Base-by-base conservation (phyloP, 176 grass and related monocot species). In the Cenchrus fungigraminus region DNA sequence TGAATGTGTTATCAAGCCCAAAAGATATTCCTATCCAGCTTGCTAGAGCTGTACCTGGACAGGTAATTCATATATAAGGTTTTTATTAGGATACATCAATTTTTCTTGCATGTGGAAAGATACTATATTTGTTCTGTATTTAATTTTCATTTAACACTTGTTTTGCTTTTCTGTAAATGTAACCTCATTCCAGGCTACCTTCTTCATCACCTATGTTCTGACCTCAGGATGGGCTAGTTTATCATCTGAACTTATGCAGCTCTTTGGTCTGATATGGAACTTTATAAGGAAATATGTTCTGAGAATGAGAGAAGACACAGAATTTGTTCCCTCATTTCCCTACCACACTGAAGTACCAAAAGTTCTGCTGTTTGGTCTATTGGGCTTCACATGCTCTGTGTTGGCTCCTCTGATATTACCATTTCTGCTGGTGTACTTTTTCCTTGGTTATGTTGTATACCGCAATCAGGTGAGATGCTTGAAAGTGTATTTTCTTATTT, bases 211-310 rank as follows among this genome's bases (percentile, higher is more conserved):
- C 37, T 99, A 99, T 82, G 93, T 99, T 84, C 83, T 96, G 87
- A 99, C 97, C 8, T 99, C 94, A 40, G 97, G 97, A 81, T 99
- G 97, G 97, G 97, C 97, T 71, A 96, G 97, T 89, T 92, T 96
- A 59, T 94, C 91, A 20, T 91, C 93, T 82, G 93, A 99, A 89
- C 37, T 94, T 72, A 92, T 96, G 86, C 97, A 99, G 71, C 84
- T 94, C 29, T 99, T 99, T 90, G 86, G 80, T 42, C 78, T 99
- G 47, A 76, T 89, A 83, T 94, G 82, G 88, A 94, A 92, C 77
- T 87, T 92, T 14, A 86, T 91, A 85, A 92, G 74, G 82, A 99
- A 94, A 88, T 96, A 96, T 83, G 10, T 92, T 69, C 84, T 94
- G 45, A 73, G 91, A 84, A 84, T 77, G 84, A 87, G 44, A 70